Conservation (phyloP, 768 basidiomycete species). For the Naganishia antarctica region DNA sequence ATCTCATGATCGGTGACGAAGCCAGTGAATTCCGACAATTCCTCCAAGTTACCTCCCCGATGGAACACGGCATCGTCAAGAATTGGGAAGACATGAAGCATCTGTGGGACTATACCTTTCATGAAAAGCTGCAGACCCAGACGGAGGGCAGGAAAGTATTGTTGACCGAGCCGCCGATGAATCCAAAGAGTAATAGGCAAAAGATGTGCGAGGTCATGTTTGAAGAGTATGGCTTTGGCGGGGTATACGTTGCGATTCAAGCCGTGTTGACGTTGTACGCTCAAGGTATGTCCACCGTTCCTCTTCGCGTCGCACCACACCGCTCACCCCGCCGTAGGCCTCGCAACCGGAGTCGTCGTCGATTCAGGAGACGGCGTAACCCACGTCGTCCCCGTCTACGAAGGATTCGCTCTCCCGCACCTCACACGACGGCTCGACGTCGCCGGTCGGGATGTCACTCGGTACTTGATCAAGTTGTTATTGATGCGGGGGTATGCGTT, state of each 20-base stretch:
- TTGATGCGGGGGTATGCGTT: constrained; percentile 99
- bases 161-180: constrained; percentile 98
- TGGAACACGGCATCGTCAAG: constrained; percentile 98
- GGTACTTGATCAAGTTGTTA: constrained; percentile 97
- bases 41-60: constrained; percentile 93
- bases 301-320: neutral
- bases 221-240: constrained; percentile 92
- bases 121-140: constrained; percentile 87
- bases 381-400: constrained; percentile 97
- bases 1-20: constrained; percentile 98
- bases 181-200: constrained; percentile 86
- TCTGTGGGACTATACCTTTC: constrained; percentile 97
- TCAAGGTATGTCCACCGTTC: constrained; percentile 66
- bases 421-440: constrained; percentile 91
- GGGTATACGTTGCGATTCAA: constrained; percentile 96
- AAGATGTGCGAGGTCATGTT: constrained; percentile 98
- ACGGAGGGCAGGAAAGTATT: constrained; percentile 81
- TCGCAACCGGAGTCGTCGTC: constrained; percentile 97
- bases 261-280: constrained; percentile 97
- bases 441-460: constrained; percentile 94
- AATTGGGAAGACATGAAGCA: constrained; percentile 99
- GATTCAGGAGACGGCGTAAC: constrained; percentile 99
- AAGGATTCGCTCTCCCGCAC: constrained; percentile 92
- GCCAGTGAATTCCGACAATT: constrained; percentile 89
- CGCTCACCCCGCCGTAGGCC: constrained; percentile 56